phyloP scores from a whole-genome alignment of 2,329 filamentous ascomycete genomes.

The Lecanoromycetidae sp. region DNA sequence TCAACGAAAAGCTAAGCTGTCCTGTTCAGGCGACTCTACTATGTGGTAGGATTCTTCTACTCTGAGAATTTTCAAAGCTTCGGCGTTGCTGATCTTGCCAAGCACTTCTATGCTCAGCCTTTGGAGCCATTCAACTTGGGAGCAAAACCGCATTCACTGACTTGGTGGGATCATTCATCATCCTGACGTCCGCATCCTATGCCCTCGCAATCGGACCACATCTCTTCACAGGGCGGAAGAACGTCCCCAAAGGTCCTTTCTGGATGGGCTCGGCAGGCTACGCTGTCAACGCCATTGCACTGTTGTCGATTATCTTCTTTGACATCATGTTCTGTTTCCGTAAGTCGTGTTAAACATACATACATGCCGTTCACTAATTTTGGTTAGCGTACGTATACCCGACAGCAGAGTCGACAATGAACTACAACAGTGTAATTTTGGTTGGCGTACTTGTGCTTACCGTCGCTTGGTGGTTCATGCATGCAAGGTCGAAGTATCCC shows the following conservation, averaged over 20 bases:
- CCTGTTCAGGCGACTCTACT: conserved; percentile 48
- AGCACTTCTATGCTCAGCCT: conserved; percentile 38
- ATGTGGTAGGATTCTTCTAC: conserved; percentile 20
- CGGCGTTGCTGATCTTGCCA: conserved; percentile 22
- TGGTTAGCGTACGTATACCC: conserved; percentile 33
- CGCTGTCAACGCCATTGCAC: conserved; percentile 38
- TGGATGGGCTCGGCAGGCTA: conserved; percentile 41
- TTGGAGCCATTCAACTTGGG: conserved; percentile 47
- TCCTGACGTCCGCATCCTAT: conserved; percentile 45
- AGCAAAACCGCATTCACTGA: conserved; percentile 44
- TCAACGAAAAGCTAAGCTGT: conserved; percentile 44
- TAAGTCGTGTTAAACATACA: neutral
- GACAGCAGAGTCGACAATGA: conserved; percentile 34
- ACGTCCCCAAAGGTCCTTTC: conserved; percentile 43
- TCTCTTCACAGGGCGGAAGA: conserved; percentile 38
- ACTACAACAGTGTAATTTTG: conserved; percentile 45
- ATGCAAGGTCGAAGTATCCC: conserved; percentile 38
- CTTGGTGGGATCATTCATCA: conserved; percentile 47
- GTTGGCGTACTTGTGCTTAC: conserved; percentile 38
- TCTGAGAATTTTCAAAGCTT: neutral
- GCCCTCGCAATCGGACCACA: conserved; percentile 41
- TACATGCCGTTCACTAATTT: neutral
- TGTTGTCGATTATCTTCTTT: conserved; percentile 44
- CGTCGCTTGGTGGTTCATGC: conserved; percentile 39
- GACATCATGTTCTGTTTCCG: conserved; percentile 50